phyloP scores from a whole-genome alignment of 2,329 filamentous ascomycete species.

The Bertia moriformis region DNA sequence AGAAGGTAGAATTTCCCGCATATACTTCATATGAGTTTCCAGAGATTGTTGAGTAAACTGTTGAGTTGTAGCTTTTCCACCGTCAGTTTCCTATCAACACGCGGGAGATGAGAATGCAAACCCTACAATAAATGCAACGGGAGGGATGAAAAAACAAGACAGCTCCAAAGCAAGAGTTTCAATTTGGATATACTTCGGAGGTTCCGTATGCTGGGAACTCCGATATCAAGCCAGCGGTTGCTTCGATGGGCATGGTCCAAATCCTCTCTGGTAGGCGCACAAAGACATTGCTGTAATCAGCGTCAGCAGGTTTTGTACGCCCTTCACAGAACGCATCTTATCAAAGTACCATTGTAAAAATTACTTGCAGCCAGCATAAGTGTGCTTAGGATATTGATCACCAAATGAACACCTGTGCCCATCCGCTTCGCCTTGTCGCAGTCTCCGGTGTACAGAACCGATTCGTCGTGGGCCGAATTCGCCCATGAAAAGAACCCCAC shows the following conservation, averaged over 20 bases:
- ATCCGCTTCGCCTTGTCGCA: neutral
- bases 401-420: neutral
- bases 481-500: too few species aligned
- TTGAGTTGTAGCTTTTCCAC: too few species aligned
- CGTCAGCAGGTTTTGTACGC: neutral
- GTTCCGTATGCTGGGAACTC: neutral
- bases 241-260: neutral
- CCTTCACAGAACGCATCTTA: neutral
- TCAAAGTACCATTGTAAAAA: neutral
- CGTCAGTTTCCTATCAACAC: too few species aligned
- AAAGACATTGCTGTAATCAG: neutral
- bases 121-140: neutral
- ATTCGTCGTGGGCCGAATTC: neutral
- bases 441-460: neutral
- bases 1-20: too few species aligned
- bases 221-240: neutral
- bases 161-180: neutral
- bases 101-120: too few species aligned
- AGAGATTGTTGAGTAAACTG: neutral
- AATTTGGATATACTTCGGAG: neutral
- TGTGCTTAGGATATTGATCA: neutral
- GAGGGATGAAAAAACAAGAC: neutral
- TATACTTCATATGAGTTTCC: too few species aligned
- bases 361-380: neutral
- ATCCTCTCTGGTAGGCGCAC: neutral